Conservation (phyloP, 2,329 filamentous ascomycete species). For the Hypoxylon sp. region DNA sequence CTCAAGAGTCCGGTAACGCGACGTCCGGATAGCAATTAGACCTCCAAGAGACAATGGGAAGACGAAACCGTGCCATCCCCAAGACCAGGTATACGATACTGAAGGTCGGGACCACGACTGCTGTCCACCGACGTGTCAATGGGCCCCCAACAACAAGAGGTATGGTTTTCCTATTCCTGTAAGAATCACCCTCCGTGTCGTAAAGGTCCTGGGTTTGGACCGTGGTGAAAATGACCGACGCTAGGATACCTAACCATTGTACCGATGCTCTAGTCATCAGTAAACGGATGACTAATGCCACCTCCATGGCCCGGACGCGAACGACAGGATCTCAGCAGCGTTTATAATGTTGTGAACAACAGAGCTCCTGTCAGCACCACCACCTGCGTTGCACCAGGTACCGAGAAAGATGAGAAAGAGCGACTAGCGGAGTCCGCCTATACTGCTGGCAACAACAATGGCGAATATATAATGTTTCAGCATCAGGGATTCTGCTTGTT, state of each 20-base stretch:
- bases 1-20: constrained; percentile 2
- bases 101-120: constrained; percentile 5
- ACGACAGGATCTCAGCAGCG: constrained; percentile 8
- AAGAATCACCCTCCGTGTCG: constrained; percentile 46
- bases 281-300: constrained; percentile 2
- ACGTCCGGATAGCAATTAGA: not conserved
- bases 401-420: constrained; percentile 6
- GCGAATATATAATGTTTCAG: constrained; percentile 9
- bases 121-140: constrained; percentile 22
- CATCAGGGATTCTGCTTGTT: constrained; percentile 15
- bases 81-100: constrained; percentile 14
- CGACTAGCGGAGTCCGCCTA: constrained; percentile 11
- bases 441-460: not conserved
- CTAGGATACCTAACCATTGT: constrained; percentile 39
- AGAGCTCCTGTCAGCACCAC: constrained; percentile 37
- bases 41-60: not conserved
- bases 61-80: constrained; percentile 2
- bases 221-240: constrained; percentile 40
- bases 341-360: constrained; percentile 52
- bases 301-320: constrained; percentile 19
- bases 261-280: not conserved
- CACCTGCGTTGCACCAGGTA: constrained; percentile 21
- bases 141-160: constrained; percentile 38
- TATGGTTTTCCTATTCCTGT: constrained; percentile 39
- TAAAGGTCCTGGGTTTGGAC: constrained; percentile 48